Percentiles rank a stretch among this genome's conserved stretches.
Evolutionary conservation across 768 basidiomycete genomes (phyloP).

Genomic region (Phallus indusiatus): DNA sequence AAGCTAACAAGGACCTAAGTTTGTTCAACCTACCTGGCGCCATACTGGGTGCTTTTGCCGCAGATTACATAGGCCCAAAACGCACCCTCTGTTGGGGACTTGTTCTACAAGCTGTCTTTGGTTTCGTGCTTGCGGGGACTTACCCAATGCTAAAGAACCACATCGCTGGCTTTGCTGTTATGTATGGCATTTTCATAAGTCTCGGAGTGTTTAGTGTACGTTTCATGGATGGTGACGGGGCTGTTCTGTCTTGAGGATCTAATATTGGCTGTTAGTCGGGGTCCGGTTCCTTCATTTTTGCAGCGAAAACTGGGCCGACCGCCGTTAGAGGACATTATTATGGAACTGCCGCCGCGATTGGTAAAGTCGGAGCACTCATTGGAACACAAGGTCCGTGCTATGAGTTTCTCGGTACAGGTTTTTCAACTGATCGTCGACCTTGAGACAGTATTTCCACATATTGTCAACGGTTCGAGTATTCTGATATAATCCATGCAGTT

Average conservation of each 20-base stretch:
- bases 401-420: background rate
- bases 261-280: conserved; percentile 18
- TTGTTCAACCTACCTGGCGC: conserved; percentile 36
- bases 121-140: conserved; percentile 30
- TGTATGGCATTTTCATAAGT: conserved; percentile 24
- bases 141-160: conserved; percentile 22
- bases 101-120: conserved; percentile 14
- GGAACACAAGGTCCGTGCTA: conserved; percentile 63
- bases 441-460: conserved; percentile 49
- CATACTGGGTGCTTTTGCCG: conserved; percentile 24
- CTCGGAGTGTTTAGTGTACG: conserved; percentile 27
- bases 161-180: conserved; percentile 17
- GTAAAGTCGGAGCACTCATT: conserved; percentile 76
- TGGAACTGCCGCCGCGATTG: conserved; percentile 38
- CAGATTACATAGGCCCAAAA: conserved; percentile 25
- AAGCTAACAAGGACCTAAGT: conserved; percentile 18
- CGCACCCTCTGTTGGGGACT: conserved; percentile 26
- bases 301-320: conserved; percentile 31
- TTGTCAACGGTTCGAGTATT: conserved; percentile 42
- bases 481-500: background rate
- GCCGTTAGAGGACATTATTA: conserved; percentile 24
- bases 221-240: background rate
- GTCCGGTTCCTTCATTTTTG: conserved; percentile 30
- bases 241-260: background rate
- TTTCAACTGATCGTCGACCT: background rate